phyloP scores from a whole-genome alignment of 352 stramenopile species.

The Globisporangium nagaii region DNA sequence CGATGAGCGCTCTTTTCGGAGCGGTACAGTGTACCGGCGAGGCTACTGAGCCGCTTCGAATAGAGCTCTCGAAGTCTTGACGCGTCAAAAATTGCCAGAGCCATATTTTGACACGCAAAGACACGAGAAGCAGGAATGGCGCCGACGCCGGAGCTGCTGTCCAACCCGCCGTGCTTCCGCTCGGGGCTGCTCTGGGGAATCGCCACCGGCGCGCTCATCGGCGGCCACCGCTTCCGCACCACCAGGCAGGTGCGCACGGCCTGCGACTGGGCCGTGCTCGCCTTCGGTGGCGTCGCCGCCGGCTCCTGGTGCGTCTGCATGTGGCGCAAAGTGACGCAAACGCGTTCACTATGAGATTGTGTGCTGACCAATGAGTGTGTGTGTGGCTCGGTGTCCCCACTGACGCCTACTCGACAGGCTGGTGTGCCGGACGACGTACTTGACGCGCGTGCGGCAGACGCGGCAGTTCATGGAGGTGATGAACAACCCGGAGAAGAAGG shows the following conservation, averaged over 20 bases:
- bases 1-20: too few relatives aligned
- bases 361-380: background rate
- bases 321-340: background rate
- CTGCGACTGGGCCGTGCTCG: conserved; percentile 58
- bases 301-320: conserved; percentile 38
- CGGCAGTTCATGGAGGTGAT: conserved; percentile 81
- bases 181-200: conserved; percentile 79
- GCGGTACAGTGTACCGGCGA: too few relatives aligned
- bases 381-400: too few relatives aligned
- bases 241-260: conserved; percentile 45
- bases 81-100: background rate
- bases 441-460: conserved; percentile 46
- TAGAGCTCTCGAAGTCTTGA: background rate
- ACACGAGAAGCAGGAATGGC: background rate
- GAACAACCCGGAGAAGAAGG: conserved; percentile 70
- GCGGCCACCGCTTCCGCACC: conserved; percentile 64
- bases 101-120: too few relatives aligned
- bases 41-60: too few relatives aligned
- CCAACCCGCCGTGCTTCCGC: conserved; percentile 78
- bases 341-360: background rate
- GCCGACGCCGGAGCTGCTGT: conserved; percentile 35
- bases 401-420: too few relatives aligned
- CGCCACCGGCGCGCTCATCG: conserved; percentile 44
- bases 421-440: conserved; percentile 53
- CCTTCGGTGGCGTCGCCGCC: conserved; percentile 51